phyloP scores from a whole-genome alignment of 1,284 basidiomycete species.

The Chondrostereum purpureum region DNA sequence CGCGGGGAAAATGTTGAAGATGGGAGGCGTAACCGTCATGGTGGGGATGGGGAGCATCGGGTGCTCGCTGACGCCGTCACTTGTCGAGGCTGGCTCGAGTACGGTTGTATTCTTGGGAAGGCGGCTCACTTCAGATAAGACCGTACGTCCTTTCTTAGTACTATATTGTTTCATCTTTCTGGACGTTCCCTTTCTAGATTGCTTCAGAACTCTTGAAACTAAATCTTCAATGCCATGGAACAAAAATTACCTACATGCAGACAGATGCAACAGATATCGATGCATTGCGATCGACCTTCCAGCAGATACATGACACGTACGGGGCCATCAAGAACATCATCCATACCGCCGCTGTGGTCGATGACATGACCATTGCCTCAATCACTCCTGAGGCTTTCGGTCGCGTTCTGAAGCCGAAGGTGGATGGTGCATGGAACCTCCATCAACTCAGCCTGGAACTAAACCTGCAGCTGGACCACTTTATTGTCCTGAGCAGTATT shows the following conservation, averaged over 20 bases:
- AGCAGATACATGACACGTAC: conserved; percentile 13
- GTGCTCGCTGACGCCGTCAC: conserved; percentile 16
- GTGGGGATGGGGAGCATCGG: conserved; percentile 26
- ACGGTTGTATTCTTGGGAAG: conserved; percentile 20
- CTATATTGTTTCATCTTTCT: not conserved
- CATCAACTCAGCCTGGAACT: conserved; percentile 22
- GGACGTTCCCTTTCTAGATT: not conserved
- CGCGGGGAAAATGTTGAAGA: conserved; percentile 6
- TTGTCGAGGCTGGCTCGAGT: conserved; percentile 17
- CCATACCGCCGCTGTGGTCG: conserved; percentile 21
- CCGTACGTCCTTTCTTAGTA: conserved; percentile 10
- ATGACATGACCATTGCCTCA: conserved; percentile 17
- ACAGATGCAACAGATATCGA: conserved; percentile 19
- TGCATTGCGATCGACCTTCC: conserved; percentile 15
- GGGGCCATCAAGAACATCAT: conserved; percentile 22
- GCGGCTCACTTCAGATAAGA: conserved; percentile 12
- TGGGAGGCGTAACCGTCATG: conserved; percentile 19
- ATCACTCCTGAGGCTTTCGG: conserved; percentile 17
- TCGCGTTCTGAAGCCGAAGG: conserved; percentile 20
- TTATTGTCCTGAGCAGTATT: conserved; percentile 23
- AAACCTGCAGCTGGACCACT: conserved; percentile 21
- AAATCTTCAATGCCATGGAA: not conserved
- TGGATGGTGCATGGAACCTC: conserved; percentile 26
- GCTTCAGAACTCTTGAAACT: not conserved
- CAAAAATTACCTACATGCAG: conserved; percentile 16